These are phyloP conservation scores for Ceriops decandra DNA, from an alignment of 345 rosid genomes.

Conservation along the genomic window DNA sequence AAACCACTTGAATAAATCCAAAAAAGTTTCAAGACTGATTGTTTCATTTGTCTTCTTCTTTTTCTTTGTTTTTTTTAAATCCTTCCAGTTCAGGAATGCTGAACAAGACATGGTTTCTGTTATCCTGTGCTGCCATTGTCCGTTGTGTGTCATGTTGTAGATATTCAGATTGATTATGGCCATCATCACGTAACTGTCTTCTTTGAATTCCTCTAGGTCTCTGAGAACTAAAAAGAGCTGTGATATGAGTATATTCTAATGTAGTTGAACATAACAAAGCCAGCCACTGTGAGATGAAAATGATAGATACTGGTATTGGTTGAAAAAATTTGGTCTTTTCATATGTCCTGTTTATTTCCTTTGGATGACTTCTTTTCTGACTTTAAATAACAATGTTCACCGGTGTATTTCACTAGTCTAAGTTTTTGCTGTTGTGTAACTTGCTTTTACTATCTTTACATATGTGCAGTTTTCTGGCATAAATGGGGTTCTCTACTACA, in stretches of 20 bases:
- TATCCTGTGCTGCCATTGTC: no score
- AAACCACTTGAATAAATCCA: no score
- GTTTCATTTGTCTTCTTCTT: no score
- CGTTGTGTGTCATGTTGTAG: no score
- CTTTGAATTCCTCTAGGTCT: neutral
- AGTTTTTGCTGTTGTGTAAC: neutral
- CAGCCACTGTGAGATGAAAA: neutral
- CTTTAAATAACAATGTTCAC: no score
- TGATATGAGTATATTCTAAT: neutral
- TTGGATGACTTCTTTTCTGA: neutral
- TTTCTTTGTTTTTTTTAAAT: no score
- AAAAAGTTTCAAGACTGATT: no score
- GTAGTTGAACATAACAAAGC: neutral
- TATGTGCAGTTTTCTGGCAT: conserved; percentile 82
- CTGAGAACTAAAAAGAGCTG: neutral
- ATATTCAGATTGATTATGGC: neutral
- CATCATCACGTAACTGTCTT: neutral
- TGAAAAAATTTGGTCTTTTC: neutral
- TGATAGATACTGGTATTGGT: neutral
- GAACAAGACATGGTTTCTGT: no score
- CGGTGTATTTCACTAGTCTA: no score
- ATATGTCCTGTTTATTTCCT: neutral
- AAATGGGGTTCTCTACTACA: conserved; percentile 94
- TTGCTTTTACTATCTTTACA: conserved; percentile 9
- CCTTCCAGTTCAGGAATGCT: no score